A percentile compares a stretch with the other conserved stretches of the same genome.
These are phyloP conservation scores for Dictyophora rubrovolvata DNA, from an alignment of 768 basidiomycete species.

Conservation along the genomic window DNA sequence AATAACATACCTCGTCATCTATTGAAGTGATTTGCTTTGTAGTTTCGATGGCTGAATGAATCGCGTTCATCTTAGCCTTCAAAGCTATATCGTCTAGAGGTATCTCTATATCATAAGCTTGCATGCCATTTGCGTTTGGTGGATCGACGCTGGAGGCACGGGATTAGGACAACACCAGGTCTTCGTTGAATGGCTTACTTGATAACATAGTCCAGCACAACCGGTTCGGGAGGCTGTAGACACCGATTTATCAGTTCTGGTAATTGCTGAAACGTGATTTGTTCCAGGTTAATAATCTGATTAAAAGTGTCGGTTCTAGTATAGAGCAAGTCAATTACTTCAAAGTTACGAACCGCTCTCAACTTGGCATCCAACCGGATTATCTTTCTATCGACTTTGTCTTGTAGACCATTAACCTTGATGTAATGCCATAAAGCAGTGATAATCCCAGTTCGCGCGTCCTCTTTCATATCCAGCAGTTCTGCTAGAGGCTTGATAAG, in stretches of 20 bases:
- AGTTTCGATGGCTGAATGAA: slow-evolving; percentile 62
- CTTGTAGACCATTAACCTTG: slow-evolving; percentile 75
- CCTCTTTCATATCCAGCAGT: slow-evolving; percentile 74
- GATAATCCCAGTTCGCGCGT: slow-evolving; percentile 72
- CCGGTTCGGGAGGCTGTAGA: slow-evolving; percentile 66
- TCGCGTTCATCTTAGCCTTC: slow-evolving; percentile 62
- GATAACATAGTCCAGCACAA: slow-evolving; percentile 67
- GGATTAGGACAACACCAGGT: slow-evolving; percentile 25
- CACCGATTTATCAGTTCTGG: slow-evolving; percentile 80
- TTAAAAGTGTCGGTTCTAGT: background rate
- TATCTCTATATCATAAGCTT: slow-evolving; percentile 81
- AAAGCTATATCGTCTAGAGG: slow-evolving; percentile 72
- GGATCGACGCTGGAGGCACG: slow-evolving; percentile 27
- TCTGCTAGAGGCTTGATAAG: slow-evolving; percentile 38
- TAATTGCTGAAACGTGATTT: slow-evolving; percentile 67
- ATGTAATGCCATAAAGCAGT: slow-evolving; percentile 89
- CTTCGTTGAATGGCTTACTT: slow-evolving; percentile 36
- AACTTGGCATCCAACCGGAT: slow-evolving; percentile 63
- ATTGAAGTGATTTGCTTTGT: slow-evolving; percentile 55
- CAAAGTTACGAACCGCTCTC: slow-evolving; percentile 37
- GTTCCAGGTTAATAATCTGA: slow-evolving; percentile 65
- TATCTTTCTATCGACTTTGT: slow-evolving; percentile 65
- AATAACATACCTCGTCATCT: slow-evolving; percentile 68
- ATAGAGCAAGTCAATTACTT: background rate
- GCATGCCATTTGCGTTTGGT: slow-evolving; percentile 44